Percentiles rank a stretch among this genome's conserved stretches.
Conservation (phyloP, 2,329 filamentous ascomycete species). For the Hypoxylon sp. region DNA sequence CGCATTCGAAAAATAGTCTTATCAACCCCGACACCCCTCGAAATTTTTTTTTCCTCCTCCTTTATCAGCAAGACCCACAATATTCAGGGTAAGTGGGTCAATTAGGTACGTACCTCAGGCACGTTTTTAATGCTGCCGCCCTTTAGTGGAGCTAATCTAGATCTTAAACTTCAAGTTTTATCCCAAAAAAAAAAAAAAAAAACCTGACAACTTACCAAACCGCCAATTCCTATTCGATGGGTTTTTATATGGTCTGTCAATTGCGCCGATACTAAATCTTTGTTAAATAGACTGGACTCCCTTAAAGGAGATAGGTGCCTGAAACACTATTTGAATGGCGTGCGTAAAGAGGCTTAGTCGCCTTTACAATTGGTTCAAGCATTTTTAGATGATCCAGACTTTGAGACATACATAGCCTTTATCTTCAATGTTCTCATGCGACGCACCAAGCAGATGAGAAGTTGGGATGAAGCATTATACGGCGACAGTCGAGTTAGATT, state of each 20-base stretch:
- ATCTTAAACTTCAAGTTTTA: constrained; percentile 19
- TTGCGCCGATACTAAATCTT: background rate
- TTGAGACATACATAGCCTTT: background rate
- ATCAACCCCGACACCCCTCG: constrained; percentile 35
- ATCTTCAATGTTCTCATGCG: background rate
- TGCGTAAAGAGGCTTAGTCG: background rate
- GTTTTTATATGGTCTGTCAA: background rate
- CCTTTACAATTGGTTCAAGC: background rate
- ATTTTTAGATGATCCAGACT: background rate
- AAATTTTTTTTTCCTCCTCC: constrained; percentile 36
- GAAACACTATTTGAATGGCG: background rate
- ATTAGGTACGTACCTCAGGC: constrained; percentile 32
- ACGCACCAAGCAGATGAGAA: background rate
- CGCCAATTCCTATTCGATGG: background rate
- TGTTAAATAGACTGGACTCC: background rate
- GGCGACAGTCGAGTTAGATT: background rate
- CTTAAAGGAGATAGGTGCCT: background rate
- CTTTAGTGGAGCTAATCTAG: constrained; percentile 37
- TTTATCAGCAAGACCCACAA: constrained; percentile 37
- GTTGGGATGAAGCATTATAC: background rate
- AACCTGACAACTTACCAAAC: constrained; percentile 6
- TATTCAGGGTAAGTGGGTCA: constrained; percentile 2
- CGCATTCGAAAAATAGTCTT: constrained; percentile 41
- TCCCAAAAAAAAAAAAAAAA: too few relatives aligned
- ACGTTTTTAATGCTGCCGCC: constrained; percentile 30